Conservation (phyloP, 139 green algal genomes). For the Eudorina sp. region DNA sequence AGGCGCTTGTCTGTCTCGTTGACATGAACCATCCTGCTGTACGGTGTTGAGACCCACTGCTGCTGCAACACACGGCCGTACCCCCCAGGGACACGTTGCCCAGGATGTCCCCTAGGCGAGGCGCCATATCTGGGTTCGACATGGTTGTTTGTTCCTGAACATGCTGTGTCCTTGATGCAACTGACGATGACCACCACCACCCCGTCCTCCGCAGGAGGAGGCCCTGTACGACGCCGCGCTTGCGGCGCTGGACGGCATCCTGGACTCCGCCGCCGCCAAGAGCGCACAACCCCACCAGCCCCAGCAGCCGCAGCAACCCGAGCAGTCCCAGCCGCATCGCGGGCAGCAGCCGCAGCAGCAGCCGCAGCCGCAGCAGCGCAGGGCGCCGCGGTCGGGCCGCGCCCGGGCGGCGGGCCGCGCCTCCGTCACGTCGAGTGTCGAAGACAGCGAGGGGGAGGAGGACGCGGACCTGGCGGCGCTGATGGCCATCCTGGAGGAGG, state of each 20-base stretch:
- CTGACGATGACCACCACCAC: too few relatives aligned
- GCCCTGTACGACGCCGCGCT: slow-evolving; percentile 20
- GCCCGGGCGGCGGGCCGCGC: not conserved
- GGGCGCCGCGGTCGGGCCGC: not conserved
- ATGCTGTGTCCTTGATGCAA: too few relatives aligned
- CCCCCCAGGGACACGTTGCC: too few relatives aligned
- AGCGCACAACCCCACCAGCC: not conserved
- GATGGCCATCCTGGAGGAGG: slow-evolving; percentile 24
- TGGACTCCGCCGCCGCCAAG: not conserved
- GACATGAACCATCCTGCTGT: too few relatives aligned
- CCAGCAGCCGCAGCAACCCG: not conserved
- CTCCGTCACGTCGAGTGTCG: not conserved
- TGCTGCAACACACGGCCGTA: too few relatives aligned
- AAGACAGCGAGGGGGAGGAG: not conserved
- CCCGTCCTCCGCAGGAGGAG: slow-evolving; percentile 29
- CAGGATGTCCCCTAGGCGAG: too few relatives aligned
- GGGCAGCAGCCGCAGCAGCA: not conserved
- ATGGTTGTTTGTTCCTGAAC: too few relatives aligned
- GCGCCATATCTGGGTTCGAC: too few relatives aligned
- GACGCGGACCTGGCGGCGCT: not conserved
- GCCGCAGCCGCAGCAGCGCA: not conserved
- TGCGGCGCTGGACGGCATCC: slow-evolving; percentile 5
- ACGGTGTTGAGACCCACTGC: too few relatives aligned
- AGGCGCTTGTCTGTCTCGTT: not conserved
- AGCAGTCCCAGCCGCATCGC: not conserved